A percentile compares a stretch with the other conserved stretches of the same genome.
Evolutionary conservation across 768 basidiomycete genomes (phyloP).

Genomic region (Termitomyces sp.): DNA sequence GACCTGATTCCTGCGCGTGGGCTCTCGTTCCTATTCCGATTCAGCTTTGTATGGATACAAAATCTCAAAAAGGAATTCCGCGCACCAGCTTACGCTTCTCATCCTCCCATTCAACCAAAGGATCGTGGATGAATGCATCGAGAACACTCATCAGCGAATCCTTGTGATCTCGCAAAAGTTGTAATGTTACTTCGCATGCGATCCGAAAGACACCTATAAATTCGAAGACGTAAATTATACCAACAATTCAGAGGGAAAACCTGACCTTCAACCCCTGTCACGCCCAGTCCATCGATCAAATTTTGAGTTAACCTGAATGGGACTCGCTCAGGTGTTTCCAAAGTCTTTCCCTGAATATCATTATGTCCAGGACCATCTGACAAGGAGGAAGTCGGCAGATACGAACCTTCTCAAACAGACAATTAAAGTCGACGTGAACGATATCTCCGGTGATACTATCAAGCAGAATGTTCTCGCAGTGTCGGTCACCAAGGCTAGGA

Average conservation of each 20-base stretch:
- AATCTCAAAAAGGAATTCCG: not conserved
- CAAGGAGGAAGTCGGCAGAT: not conserved
- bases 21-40: slow-evolving; percentile 33
- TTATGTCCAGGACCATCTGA: not conserved
- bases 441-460: slow-evolving; percentile 85
- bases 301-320: slow-evolving; percentile 96
- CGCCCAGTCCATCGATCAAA: slow-evolving; percentile 85
- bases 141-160: slow-evolving; percentile 93
- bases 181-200: slow-evolving; percentile 87
- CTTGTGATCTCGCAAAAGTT: slow-evolving; percentile 82
- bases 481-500: slow-evolving; percentile 90
- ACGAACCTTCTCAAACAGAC: slow-evolving; percentile 89
- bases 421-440: slow-evolving; percentile 97
- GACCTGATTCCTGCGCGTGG: slow-evolving; percentile 35
- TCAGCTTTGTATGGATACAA: not conserved
- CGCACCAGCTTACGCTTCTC: slow-evolving; percentile 63
- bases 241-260: not conserved
- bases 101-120: slow-evolving; percentile 93
- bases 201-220: slow-evolving; percentile 77
- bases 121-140: slow-evolving; percentile 96
- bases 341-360: slow-evolving; percentile 53
- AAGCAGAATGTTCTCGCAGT: slow-evolving; percentile 93
- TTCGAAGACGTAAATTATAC: not conserved
- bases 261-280: slow-evolving; percentile 86
- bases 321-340: slow-evolving; percentile 87